These are phyloP conservation scores for Monosporascus sp. DNA, from an alignment of 2,329 filamentous ascomycete genomes.

Conservation along the genomic window DNA sequence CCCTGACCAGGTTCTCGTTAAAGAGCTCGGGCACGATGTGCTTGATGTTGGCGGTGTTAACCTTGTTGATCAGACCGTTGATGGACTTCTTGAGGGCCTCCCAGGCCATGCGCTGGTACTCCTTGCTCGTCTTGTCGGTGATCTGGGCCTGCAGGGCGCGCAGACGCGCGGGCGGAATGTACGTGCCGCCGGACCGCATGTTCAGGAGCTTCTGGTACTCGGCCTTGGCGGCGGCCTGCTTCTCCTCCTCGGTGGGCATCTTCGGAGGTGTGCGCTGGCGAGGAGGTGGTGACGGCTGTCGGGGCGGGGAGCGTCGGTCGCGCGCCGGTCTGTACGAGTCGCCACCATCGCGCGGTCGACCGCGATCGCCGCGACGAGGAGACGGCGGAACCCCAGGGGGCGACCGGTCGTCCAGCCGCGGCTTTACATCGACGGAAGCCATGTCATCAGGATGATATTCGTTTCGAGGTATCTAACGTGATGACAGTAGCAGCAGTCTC, in stretches of 20 bases:
- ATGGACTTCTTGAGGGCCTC: slow-evolving; percentile 98
- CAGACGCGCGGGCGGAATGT: slow-evolving; percentile 88
- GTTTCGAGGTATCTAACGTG: not conserved
- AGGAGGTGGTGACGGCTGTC: slow-evolving; percentile 9
- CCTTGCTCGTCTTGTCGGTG: slow-evolving; percentile 91
- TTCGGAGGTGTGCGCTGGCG: slow-evolving; percentile 23
- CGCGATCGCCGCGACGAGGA: slow-evolving; percentile 25
- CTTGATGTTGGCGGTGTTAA: slow-evolving; percentile 98
- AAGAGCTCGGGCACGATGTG: slow-evolving; percentile 95
- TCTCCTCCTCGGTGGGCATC: slow-evolving; percentile 66
- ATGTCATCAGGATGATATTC: slow-evolving; percentile 20
- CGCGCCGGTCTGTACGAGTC: slow-evolving; percentile 45
- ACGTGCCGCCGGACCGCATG: slow-evolving; percentile 92
- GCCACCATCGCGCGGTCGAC: slow-evolving; percentile 35
- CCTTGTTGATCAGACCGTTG: slow-evolving; percentile 98
- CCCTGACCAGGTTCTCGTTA: slow-evolving; percentile 86
- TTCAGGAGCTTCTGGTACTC: slow-evolving; percentile 90
- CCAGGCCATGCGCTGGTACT: slow-evolving; percentile 99
- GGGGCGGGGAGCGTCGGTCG: slow-evolving; percentile 14
- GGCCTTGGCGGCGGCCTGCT: slow-evolving; percentile 81
- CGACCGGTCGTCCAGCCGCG: slow-evolving; percentile 25
- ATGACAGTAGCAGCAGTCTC: not conserved
- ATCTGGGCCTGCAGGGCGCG: slow-evolving; percentile 93
- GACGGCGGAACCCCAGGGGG: slow-evolving; percentile 21
- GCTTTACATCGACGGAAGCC: slow-evolving; percentile 40